Base-by-base conservation (phyloP, 169 alveolate genomes). In the Perkinsus chesapeaki region DNA sequence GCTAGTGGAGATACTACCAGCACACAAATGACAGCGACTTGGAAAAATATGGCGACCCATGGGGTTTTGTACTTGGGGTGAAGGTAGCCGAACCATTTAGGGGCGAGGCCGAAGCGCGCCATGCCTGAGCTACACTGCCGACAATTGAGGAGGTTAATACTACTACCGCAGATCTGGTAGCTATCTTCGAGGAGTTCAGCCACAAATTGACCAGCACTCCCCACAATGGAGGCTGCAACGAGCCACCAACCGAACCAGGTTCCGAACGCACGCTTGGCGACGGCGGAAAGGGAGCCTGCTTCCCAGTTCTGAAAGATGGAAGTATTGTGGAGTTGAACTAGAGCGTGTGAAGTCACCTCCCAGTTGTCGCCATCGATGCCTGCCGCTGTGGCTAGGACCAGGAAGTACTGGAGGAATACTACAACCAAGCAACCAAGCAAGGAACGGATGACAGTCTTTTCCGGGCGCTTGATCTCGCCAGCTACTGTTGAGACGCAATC, bases 101-200 rank as follows among this genome's bases (percentile, higher is more conserved):
- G 82, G 27, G 82, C 82, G 7, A 60, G 27, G 7, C 82, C 82
- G 27, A 60, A 60, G 27, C 82, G 82, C 1, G 82, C 82, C 82
- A 60, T 60, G 27, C 82, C 82, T 60, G 31, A 12, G 82, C 27
- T 16, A 43, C n/a, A 43, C 60, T 16, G 5, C 60, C 23, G 60
- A 43, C 16, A 16, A 9, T 16, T 43, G 60, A 5, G 60, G 16
- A 43, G 23, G 16, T 5, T 16, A 43, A 9, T 16, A 43, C 16
- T 60, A 60, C 31, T 60, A 60, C 82, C 82, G 82, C 82, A 60
- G 31, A 60, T 60, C 73, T 91, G 93, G 31, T 91, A 91, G 39
- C 47, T n/a, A n/a, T 91, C 93, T 36, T 91, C 93, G 39, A 91
- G 47, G 39, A 91, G 73, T 73, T 91, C 93, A 0, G 93, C 93